Evolutionary conservation across 495 filamentous ascomycete species (phyloP), one percentile per base, ranked within the genome.

Genomic region (Tetracladium setigerum): DNA sequence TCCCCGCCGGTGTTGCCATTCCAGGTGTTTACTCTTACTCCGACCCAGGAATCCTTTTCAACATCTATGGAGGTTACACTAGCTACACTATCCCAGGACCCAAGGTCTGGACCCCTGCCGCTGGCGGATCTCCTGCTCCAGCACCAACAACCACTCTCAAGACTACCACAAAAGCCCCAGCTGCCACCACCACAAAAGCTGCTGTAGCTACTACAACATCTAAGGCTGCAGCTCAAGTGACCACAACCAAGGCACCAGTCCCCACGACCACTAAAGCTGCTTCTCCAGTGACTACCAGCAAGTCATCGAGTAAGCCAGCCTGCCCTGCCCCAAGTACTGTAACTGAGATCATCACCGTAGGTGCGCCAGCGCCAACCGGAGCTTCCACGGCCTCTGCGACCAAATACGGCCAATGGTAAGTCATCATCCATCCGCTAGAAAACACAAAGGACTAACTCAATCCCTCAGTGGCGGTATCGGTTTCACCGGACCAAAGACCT

Each of bases 41-140:
- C 30, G 74, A 77, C 44, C 67, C 70, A 0, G 74, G 76, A 10
- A 68, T 79, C 22, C 54, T 72, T 12, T 67, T 78, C 37, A 71
- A 76, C 47, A 65, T 78, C 24, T 73, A 73, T 53, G 40, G 45
- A 8, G 31, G 50, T 24, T 50, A 57, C 19, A 62, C 56, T 30
- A 51, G 55, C 47, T 73, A 71, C 66, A 43, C 53, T 0, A 62
- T 65, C 44, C 67, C 68, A 19, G 69, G 69, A 14, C 69, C 69
- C 5, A 39, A 53, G 22, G 55, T 70, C 32, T 69, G 59, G 54
- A 50, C 37, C 16, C 52, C 22, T 5, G 38, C 42, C 12, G 17
- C 7, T 41, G 16, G 14, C 45, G 50, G 49, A 34, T 37, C 38
- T 14, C 30, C 39, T 13, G 24, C 44, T 36, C 37, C 46, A 39